These are phyloP conservation scores for Coemansia sp. DNA, from an alignment of 192 early-diverging fungal species.

Conservation along the genomic window DNA sequence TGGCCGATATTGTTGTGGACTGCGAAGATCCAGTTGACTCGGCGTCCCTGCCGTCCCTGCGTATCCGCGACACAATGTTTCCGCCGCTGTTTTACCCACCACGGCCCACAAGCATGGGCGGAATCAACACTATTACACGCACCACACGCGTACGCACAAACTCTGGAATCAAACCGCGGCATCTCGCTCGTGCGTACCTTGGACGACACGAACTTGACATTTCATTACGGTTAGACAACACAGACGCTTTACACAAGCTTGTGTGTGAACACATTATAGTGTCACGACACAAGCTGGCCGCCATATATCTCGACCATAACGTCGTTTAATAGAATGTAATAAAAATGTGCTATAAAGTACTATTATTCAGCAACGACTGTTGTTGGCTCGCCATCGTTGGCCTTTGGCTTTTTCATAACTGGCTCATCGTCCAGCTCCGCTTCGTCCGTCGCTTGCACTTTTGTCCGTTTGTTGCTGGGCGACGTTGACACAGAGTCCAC, in stretches of 20 bases:
- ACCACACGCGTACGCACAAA: not conserved
- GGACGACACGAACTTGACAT: constrained; percentile 25
- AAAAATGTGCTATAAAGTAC: constrained; percentile 1
- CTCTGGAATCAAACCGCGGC: not conserved
- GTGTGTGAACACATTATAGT: not conserved
- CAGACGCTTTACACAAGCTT: not conserved
- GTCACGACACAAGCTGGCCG: constrained; percentile 27
- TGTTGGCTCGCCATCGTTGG: constrained; percentile 6
- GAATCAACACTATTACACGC: constrained; percentile 18
- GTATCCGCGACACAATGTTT: constrained; percentile 21
- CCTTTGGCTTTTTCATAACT: constrained; percentile 18
- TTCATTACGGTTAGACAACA: constrained; percentile 17
- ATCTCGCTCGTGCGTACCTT: constrained; percentile 15
- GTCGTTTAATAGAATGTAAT: constrained; percentile 26
- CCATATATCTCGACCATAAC: constrained; percentile 30
- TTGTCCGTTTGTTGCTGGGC: constrained; percentile 23
- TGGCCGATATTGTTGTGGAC: constrained; percentile 24
- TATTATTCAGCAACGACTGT: constrained; percentile 1
- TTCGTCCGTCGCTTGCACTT: constrained; percentile 5
- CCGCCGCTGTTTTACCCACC: constrained; percentile 41
- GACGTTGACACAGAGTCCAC: constrained; percentile 20
- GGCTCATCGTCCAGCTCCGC: constrained; percentile 11
- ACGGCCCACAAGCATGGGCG: constrained; percentile 27
- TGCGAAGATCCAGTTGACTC: constrained; percentile 9
- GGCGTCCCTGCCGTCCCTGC: constrained; percentile 8